Evolutionary conservation across 2,329 filamentous ascomycete species (phyloP), one percentile per base, ranked within the genome.

Genomic region (Xylariaceae sp.): DNA sequence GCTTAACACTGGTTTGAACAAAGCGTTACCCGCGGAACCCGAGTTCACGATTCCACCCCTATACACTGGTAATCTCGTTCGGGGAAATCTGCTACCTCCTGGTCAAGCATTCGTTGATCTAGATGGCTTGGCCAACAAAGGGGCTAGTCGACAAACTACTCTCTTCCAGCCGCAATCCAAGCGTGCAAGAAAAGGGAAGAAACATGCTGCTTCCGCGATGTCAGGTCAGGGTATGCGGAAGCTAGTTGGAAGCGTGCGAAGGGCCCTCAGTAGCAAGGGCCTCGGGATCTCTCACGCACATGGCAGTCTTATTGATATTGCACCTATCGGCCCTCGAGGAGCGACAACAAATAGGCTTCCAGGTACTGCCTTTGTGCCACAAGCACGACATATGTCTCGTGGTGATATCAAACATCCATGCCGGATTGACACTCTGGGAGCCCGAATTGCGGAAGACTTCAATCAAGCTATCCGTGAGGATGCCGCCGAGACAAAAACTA

Each of bases 71-170:
- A 93, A 89, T 64, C 82, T 99, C 44, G 92, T 97, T 17, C 85
- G 93, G 54, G 94, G 94, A 11, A 90, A 92, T 60, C 72, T 96
- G 4, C 83, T 95, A 62, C 90, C 92, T 13, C 94, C 93, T 1
- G 85, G 84, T 0, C 89, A 94, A 62, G 86, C 92, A 0, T 91
- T 89, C 70, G 88, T 97, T 47, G 86, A 92, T 49, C 77, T 86
- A 42, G 75, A 85, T 55, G 77, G 82, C 4, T 79, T 82, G 4
- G 78, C 77, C 52, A 80, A 79, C 2, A 72, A 72, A 13, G 74
- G 75, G 11, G 75, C 74, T n/a, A 76, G 78, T 52, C 75, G 82
- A 50, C 77, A 83, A 54, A 86, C 82, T 0, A 84, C 82, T 0
- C 64, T 83, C 8, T 81, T 84, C 56, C 74, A 77, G 55, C 70